These are phyloP conservation scores for Serendipita sp. DNA, from an alignment of 768 basidiomycete genomes.

Conservation along the genomic window DNA sequence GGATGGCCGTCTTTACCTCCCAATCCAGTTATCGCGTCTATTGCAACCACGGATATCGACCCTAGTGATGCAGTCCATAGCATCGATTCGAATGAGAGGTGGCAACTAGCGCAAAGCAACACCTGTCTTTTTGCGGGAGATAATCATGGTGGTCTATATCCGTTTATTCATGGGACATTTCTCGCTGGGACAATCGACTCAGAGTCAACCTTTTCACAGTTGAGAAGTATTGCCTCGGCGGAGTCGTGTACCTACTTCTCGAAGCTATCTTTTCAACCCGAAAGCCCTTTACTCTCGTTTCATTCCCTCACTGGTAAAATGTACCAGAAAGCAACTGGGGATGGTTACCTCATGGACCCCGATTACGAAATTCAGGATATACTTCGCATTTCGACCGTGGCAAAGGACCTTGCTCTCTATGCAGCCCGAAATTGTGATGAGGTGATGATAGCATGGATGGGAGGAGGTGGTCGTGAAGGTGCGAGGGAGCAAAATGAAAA, in stretches of 20 bases:
- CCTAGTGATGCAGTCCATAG: background rate
- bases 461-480: slow-evolving; percentile 2
- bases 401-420: background rate
- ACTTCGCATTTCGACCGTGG: background rate
- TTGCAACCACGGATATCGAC: background rate
- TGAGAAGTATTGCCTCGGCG: background rate
- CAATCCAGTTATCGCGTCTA: background rate
- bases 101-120: background rate
- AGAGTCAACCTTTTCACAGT: background rate
- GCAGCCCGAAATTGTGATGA: background rate
- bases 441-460: background rate
- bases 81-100: background rate
- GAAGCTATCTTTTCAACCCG: background rate
- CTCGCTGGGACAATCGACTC: background rate
- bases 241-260: background rate
- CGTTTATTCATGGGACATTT: slow-evolving; percentile 2
- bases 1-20: background rate
- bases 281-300: background rate
- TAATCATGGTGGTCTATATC: background rate
- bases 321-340: background rate
- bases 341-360: background rate
- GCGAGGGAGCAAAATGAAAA: background rate
- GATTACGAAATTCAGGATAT: background rate
- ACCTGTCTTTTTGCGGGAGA: slow-evolving; percentile 2
- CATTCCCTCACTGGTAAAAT: background rate